Base-by-base conservation (phyloP, 192 early-diverging fungal species). In the Gaertneriomyces sp. region DNA sequence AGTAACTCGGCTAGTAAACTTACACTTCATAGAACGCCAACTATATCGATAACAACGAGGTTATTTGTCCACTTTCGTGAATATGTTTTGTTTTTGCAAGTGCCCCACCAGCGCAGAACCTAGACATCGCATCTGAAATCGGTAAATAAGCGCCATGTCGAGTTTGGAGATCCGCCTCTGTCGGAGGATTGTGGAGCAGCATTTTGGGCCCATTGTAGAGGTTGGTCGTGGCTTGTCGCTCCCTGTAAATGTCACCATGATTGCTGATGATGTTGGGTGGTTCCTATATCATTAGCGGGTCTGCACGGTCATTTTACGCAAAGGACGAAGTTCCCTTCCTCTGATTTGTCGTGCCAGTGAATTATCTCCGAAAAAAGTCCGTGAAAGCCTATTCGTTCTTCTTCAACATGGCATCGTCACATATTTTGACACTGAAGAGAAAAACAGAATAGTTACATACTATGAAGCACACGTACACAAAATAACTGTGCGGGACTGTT, bases 381-480 rank as follows among this genome's bases (percentile, higher is more conserved):
- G 88, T 19, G 90, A 94, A 71, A 76, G 78, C 33, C 77, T 97
- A 16, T 83, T 89, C 11, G 81, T 93, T 4, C 76, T 97, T 57
- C 90, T 97, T 47, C 94, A 97, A 72, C 94, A 97, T 74, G 81
- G 85, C 66, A 55, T 93, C 4, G 87, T 76, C 9, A 85, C 85
- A 7, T 91, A 88, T 66, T 86, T 90, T 6, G 86, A 88, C 64
- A 49, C 73, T 4, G 58, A 75, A 33, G 90, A 91, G 56, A 79
- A 82, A 1, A 42, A 60, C 39, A 77, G 85, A n/a, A 79, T 80
- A 39, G 73, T 78, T 4, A 85, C 85, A 7, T 91, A 87, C 75
- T 97, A 94, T 68, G 75, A 84, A 11, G 58, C 86, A 56, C 81
- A 79, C 53, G 40, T 76, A 20, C 50, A 72, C 10, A 76, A 76